phyloP scores from a whole-genome alignment of 2,329 filamentous ascomycete species.

The Fusarium sp. region DNA sequence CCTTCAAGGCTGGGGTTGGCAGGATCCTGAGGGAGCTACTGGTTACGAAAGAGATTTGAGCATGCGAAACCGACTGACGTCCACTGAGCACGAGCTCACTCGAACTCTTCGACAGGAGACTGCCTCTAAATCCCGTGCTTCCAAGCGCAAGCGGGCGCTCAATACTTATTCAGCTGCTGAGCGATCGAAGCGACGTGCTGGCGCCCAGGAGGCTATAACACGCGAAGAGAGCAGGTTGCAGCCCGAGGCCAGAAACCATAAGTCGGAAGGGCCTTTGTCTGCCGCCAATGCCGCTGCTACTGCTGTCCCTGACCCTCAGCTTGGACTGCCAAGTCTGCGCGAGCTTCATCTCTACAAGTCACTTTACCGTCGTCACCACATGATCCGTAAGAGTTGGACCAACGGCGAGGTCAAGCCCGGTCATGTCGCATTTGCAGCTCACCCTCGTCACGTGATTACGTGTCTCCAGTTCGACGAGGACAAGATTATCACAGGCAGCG shows the following conservation, averaged over 20 bases:
- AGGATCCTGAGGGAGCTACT: slow-evolving; percentile 81
- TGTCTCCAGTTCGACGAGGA: slow-evolving; percentile 98
- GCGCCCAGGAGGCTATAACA: slow-evolving; percentile 60
- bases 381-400: slow-evolving; percentile 94
- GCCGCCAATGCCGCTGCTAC: slow-evolving; percentile 86
- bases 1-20: slow-evolving; percentile 96
- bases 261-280: slow-evolving; percentile 85
- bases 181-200: slow-evolving; percentile 67
- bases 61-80: slow-evolving; percentile 65
- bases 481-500: slow-evolving; percentile 97
- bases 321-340: slow-evolving; percentile 82
- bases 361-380: slow-evolving; percentile 90
- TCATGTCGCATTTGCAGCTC: slow-evolving; percentile 96
- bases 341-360: slow-evolving; percentile 96
- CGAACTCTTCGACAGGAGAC: slow-evolving; percentile 58
- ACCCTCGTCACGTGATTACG: slow-evolving; percentile 95
- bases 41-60: slow-evolving; percentile 87
- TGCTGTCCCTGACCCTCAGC: slow-evolving; percentile 83
- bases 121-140: slow-evolving; percentile 61
- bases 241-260: slow-evolving; percentile 62
- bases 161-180: slow-evolving; percentile 61
- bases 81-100: slow-evolving; percentile 66
- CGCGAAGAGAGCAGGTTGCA: slow-evolving; percentile 59
- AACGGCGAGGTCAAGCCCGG: slow-evolving; percentile 84
- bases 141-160: slow-evolving; percentile 69